These are phyloP conservation scores for Phytophthora kernoviae DNA, from an alignment of 352 stramenopile species.

Conservation along the genomic window DNA sequence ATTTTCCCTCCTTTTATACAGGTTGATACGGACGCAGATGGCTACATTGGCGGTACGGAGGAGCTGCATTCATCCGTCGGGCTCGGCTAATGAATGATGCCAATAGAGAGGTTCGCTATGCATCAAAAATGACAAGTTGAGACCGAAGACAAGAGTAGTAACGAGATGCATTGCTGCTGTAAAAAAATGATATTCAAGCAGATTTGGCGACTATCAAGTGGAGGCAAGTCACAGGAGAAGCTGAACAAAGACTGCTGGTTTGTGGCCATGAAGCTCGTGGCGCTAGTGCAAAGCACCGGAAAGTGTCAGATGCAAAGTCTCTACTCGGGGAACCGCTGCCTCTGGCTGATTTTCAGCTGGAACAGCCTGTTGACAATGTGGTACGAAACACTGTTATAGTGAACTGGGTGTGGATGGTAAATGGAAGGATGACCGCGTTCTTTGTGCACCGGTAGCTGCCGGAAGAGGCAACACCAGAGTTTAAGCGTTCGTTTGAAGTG, in stretches of 20 bases:
- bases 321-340: conserved; percentile 75
- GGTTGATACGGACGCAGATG: conserved; percentile 82
- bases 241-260: conserved; percentile 91
- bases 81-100: conserved; percentile 82
- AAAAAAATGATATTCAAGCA: conserved; percentile 25
- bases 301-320: conserved; percentile 87
- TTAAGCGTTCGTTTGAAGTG: conserved; percentile 71
- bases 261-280: conserved; percentile 90
- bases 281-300: conserved; percentile 81
- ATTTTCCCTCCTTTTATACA: no score
- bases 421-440: conserved; percentile 4
- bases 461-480: conserved; percentile 45
- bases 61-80: conserved; percentile 83
- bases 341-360: conserved; percentile 82
- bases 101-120: conserved; percentile 68
- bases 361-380: conserved; percentile 80
- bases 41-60: conserved; percentile 73
- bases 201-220: conserved; percentile 88
- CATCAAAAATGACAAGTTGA: background rate
- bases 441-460: conserved; percentile 44
- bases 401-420: background rate
- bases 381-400: conserved; percentile 25
- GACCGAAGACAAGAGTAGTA: no score
- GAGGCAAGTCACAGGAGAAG: conserved; percentile 87
- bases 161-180: no score